Conservation (phyloP, 352 stramenopile genomes). For the Pythium insidiosum region DNA sequence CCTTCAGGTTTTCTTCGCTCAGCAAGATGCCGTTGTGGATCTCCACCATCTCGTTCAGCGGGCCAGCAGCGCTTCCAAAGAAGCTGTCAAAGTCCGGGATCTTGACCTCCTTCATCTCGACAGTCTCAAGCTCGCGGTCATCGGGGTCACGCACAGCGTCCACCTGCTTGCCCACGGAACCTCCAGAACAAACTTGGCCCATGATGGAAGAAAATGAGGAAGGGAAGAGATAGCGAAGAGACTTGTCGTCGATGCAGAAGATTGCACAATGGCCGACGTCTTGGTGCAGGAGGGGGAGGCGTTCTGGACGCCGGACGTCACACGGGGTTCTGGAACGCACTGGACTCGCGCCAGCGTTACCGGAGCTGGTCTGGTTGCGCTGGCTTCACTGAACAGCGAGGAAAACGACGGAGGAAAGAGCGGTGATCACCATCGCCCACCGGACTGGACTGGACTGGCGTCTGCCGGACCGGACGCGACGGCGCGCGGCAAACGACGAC, state of each 20-base stretch:
- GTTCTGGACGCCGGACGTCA: no score
- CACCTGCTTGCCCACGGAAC: conserved; percentile 36
- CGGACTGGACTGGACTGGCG: no score
- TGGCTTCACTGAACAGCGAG: no score
- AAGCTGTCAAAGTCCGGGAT: conserved; percentile 18
- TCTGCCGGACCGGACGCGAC: no score
- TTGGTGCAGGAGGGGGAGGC: no score
- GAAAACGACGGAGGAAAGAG: no score
- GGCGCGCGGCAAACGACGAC: no score
- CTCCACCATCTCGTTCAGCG: conserved; percentile 21
- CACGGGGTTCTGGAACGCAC: no score
- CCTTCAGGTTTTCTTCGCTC: conserved; percentile 49
- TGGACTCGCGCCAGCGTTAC: no score
- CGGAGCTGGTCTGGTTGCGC: no score
- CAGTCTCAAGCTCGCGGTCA: conserved; percentile 14
- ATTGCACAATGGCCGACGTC: conserved; percentile 16
- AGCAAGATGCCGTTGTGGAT: conserved; percentile 43
- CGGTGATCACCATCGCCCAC: no score
- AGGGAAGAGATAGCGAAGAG: background rate
- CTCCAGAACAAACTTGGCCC: conserved; percentile 50
- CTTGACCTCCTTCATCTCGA: conserved; percentile 18
- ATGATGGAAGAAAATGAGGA: conserved; percentile 22
- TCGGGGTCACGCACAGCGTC: conserved; percentile 10
- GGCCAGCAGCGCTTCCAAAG: conserved; percentile 14
- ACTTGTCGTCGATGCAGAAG: conserved; percentile 7